Base-by-base conservation (phyloP, 805 yeast genomes). In the Lipomyces yamanashiensis region DNA sequence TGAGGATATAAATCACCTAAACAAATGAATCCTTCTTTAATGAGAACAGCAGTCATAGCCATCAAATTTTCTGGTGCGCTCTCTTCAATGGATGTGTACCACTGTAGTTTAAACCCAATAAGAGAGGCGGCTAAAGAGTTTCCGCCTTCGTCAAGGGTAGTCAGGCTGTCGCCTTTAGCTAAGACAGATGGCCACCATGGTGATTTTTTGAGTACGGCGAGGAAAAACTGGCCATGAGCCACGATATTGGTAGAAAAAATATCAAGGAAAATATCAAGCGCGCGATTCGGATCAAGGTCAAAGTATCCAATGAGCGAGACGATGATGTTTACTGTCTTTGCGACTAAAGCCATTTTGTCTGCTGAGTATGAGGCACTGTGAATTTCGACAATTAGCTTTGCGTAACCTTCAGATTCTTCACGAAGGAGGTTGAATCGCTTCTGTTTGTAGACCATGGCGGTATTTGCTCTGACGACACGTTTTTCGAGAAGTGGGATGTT, bases 401-500 rank as follows among this genome's bases (percentile, higher is more conserved):
- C 75, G 74, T 84, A 92, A 0, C 97, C 98, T 71, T 88, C 91
- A 28, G 85, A 78, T 65, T 88, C 88, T 74, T 92, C 97, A 55
- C 85, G 84, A 7, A 90, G 70, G 17, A 91, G 77, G 62, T 89
- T 88, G 76, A 79, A 90, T 67, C 86, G 84, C 71, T 80, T 80
- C 64, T 85, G 81, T 44, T 71, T 74, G 74, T 67, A 79, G 79
- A 59, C 85, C 78, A 73, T 78, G 78, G 70, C 76, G 71, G 73
- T 80, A 76, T 71, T 83, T 77, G 74, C 83, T 64, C 72, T 76
- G 70, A 56, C 73, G 62, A 54, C 77, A 70, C 68, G 79, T 76
- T 70, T 79, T 12, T 75, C 79, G 45, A 82, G 74, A 23, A 58
- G 34, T 7, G 63, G 59, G 40, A 66, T 56, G 15, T 34, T 50